Percentiles rank a stretch among this genome's conserved stretches.
Evolutionary conservation across 768 basidiomycete species (phyloP).

Genomic region (Suillus spraguei): DNA sequence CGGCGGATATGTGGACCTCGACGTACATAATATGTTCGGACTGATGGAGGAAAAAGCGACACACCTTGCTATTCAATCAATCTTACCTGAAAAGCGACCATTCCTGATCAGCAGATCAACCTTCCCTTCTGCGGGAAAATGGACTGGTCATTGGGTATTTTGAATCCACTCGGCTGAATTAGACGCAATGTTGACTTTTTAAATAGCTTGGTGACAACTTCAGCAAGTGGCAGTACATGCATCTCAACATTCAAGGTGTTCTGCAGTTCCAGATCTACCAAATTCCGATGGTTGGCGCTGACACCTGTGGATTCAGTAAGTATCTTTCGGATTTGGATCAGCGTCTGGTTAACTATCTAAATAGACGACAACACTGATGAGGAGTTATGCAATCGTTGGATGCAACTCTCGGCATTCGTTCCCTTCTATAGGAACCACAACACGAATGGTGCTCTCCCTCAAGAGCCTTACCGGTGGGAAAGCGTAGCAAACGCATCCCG

Average conservation of each 20-base stretch:
- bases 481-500: slow-evolving; percentile 75
- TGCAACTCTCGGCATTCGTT: slow-evolving; percentile 81
- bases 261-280: slow-evolving; percentile 87
- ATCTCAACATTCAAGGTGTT: slow-evolving; percentile 73
- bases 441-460: slow-evolving; percentile 61
- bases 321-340: background rate
- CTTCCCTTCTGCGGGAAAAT: slow-evolving; percentile 66
- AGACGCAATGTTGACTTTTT: background rate
- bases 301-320: slow-evolving; percentile 47
- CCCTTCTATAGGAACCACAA: slow-evolving; percentile 88
- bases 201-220: slow-evolving; percentile 75
- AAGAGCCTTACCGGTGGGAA: slow-evolving; percentile 83
- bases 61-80: slow-evolving; percentile 53
- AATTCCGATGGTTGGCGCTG: slow-evolving; percentile 83
- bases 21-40: slow-evolving; percentile 73
- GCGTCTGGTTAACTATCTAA: background rate
- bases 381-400: slow-evolving; percentile 84
- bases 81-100: slow-evolving; percentile 62
- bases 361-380: slow-evolving; percentile 66
- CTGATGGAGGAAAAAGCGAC: slow-evolving; percentile 72
- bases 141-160: slow-evolving; percentile 71
- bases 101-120: slow-evolving; percentile 74
- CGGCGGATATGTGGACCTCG: slow-evolving; percentile 61
- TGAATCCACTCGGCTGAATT: background rate
- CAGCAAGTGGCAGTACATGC: slow-evolving; percentile 75